Conservation (phyloP, 345 rosid genomes). For the Xanthoceras sorbifolium region DNA sequence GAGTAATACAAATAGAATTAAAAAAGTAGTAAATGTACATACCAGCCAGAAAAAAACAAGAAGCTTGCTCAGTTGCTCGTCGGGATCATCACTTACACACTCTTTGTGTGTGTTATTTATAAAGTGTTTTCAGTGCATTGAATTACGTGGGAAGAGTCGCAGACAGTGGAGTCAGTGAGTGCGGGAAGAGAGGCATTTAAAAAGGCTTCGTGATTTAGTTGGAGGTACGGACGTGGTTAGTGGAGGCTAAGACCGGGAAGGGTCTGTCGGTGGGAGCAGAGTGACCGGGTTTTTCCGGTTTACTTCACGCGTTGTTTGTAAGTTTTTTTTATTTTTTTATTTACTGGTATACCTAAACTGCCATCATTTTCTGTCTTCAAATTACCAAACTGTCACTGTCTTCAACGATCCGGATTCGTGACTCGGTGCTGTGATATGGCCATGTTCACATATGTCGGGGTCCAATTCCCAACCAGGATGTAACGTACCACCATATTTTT, state of each 20-base stretch:
- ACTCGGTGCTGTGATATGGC: background rate
- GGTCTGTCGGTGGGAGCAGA: background rate
- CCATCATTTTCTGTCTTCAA: conserved; percentile 13
- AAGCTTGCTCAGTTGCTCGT: background rate
- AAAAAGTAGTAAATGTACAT: background rate
- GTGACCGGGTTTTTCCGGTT: conserved; percentile 23
- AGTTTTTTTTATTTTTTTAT: background rate
- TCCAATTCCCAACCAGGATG: background rate
- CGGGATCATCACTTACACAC: conserved; percentile 4
- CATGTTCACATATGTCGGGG: background rate
- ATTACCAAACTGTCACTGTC: conserved; percentile 18
- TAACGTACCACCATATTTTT: too few relatives aligned
- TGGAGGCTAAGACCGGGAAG: background rate
- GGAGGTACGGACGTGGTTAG: background rate
- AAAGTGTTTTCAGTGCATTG: background rate
- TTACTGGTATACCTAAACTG: conserved; percentile 31
- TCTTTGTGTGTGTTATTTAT: background rate
- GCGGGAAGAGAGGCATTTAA: conserved; percentile 36
- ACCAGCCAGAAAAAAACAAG: background rate
- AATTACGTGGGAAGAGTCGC: background rate
- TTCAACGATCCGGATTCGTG: background rate
- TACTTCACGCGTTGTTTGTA: conserved; percentile 13
- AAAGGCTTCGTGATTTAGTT: background rate
- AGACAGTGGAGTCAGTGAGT: background rate
- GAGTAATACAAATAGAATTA: background rate